Evolutionary conservation across 1,284 basidiomycete species (phyloP).

Genomic region (Ceratobasidium theobromae): DNA sequence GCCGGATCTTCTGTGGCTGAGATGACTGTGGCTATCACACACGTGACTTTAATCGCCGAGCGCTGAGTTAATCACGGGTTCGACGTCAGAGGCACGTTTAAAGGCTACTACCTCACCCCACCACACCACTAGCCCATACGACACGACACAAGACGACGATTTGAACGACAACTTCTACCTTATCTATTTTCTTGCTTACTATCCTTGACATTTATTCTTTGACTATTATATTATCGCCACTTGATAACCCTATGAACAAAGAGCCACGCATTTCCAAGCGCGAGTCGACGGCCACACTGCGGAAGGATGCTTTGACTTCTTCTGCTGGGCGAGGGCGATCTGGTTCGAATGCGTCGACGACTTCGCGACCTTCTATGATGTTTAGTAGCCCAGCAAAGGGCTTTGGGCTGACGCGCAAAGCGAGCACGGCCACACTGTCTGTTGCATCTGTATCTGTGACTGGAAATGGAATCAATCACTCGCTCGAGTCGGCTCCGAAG

Average conservation of each 20-base stretch:
- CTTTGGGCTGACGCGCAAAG: constrained; percentile 29
- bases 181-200: not conserved
- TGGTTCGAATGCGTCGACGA: constrained; percentile 4
- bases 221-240: constrained; percentile 5
- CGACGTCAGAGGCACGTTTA: constrained; percentile 31
- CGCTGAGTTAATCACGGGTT: constrained; percentile 14
- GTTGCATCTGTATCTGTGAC: constrained; percentile 16
- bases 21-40: not conserved
- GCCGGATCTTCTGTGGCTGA: not conserved
- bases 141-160: constrained; percentile 1
- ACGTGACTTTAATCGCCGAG: constrained; percentile 23
- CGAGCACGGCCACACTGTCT: constrained; percentile 21
- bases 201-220: not conserved
- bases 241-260: not conserved
- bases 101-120: constrained; percentile 5
- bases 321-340: constrained; percentile 5
- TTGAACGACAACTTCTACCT: not conserved
- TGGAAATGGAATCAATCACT: constrained; percentile 1
- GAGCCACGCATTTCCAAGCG: constrained; percentile 23
- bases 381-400: constrained; percentile 18
- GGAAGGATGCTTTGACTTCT: constrained; percentile 1
- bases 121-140: not conserved
- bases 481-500: not conserved
- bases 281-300: constrained; percentile 17
- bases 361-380: constrained; percentile 9